Conservation (phyloP, 768 basidiomycete species). For the Boletus coccyginus region DNA sequence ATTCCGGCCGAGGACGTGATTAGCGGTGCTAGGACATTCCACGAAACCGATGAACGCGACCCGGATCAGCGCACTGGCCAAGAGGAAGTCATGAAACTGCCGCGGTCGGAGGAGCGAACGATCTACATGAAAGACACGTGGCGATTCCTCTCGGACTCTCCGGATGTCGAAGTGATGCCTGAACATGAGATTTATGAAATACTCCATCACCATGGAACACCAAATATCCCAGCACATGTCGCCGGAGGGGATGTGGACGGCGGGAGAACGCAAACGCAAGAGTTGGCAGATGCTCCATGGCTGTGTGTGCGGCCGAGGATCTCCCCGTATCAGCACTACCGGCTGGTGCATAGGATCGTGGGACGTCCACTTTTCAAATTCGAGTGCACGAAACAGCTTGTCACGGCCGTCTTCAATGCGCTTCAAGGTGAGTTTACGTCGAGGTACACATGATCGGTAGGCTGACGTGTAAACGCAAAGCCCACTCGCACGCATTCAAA, state of each 20-base stretch:
- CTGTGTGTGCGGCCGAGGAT: neutral
- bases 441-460: too few relatives aligned
- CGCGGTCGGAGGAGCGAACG: neutral
- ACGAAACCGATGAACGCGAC: too few relatives aligned
- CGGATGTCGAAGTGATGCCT: too few relatives aligned
- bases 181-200: too few relatives aligned
- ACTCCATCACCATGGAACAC: neutral
- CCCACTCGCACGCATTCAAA: constrained; percentile 18
- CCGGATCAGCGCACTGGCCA: too few relatives aligned
- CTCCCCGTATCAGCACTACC: constrained; percentile 11
- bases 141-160: too few relatives aligned
- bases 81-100: too few relatives aligned
- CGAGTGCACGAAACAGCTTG: neutral
- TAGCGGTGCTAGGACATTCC: too few relatives aligned
- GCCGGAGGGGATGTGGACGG: neutral
- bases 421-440: neutral
- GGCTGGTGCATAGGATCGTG: neutral
- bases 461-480: constrained; percentile 1
- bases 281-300: neutral
- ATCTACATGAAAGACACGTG: neutral
- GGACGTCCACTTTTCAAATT: neutral
- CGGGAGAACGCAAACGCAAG: neutral
- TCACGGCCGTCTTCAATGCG: neutral
- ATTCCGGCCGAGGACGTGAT: neutral
- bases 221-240: neutral